Base-by-base conservation (phyloP, 805 yeast genomes). In the Candida verbasci region DNA sequence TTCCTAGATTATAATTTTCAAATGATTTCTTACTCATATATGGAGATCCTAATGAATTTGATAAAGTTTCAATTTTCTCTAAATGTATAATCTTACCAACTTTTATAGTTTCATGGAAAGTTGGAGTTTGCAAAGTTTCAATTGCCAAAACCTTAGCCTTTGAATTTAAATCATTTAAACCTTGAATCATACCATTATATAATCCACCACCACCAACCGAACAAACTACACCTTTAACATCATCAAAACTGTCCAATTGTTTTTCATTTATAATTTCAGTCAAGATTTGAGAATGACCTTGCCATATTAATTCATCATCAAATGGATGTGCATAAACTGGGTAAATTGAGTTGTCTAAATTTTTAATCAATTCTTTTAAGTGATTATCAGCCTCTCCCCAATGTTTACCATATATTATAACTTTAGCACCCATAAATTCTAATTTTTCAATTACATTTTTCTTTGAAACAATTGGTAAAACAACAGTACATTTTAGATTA, bases 121-220 rank as follows among this genome's bases (percentile, higher is more conserved):
- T 37, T 4, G 60, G 52, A 5, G 63, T 53, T 24, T 51, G 56
- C 10, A 33, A 22, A 2, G 64, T 49, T 40, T 60, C 65, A 24
- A 60, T 45, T 2, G 56, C 56, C 14, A 60, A 31, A 2, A 59
- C 54, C 9, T 29, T 34, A 3, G 22, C 37, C 3, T 20, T 26
- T 5, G 37, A 16, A 25, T 27, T 14, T n/a, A 29, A 16, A n/a
- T 29, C n/a, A 9, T 46, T 24, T 12, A 57, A 41, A 4, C 62
- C 65, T 6, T 39, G 40, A 9, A 56, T 49, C 3, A 58, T 40
- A 1, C 65, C 65, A 40, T 46, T 49, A 42, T 56, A 51, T 17
- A 60, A 45, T 3, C 65, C 64, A 4, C 65, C 65, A n/a, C 65
- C 65, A 9, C 65, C 65, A 27, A 52, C 58, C 33, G 60, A 53